Evolutionary conservation across 345 rosid genomes (phyloP).

Genomic region (Mercurialis annua): DNA sequence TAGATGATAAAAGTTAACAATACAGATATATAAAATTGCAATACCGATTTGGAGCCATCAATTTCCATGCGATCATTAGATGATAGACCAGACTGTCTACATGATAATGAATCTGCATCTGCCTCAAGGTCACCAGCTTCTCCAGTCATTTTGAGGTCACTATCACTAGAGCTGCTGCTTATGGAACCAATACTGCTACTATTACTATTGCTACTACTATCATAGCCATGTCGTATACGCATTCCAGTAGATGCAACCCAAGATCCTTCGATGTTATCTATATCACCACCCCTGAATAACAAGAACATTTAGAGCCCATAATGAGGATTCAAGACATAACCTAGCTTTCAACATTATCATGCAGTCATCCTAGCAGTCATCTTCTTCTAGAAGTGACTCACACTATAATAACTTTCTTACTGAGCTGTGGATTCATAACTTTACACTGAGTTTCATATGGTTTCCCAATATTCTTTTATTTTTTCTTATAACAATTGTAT

Average conservation of each 20-base stretch:
- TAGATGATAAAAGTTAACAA: not conserved
- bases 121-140: conserved; percentile 90
- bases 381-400: no score
- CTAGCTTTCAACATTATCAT: not conserved
- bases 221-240: conserved; percentile 52
- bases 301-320: conserved; percentile 16
- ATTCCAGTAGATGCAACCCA: conserved; percentile 61
- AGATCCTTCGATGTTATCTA: conserved; percentile 58
- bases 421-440: no score
- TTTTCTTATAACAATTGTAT: no score
- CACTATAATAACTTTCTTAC: no score
- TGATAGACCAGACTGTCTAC: conserved; percentile 84
- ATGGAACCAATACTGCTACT: conserved; percentile 87
- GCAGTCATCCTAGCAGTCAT: no score
- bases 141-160: conserved; percentile 64
- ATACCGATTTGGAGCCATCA: conserved; percentile 73
- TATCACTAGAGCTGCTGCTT: conserved; percentile 87
- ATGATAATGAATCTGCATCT: conserved; percentile 96
- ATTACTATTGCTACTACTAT: conserved; percentile 94
- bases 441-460: no score
- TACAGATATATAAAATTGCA: conserved; percentile 20
- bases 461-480: no score
- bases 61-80: conserved; percentile 60
- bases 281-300: conserved; percentile 60
- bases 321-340: conserved; percentile 18